Evolutionary conservation across 768 basidiomycete species (phyloP), one percentile per base, ranked within the genome.

Genomic region (Boletus vinaceobasis): DNA sequence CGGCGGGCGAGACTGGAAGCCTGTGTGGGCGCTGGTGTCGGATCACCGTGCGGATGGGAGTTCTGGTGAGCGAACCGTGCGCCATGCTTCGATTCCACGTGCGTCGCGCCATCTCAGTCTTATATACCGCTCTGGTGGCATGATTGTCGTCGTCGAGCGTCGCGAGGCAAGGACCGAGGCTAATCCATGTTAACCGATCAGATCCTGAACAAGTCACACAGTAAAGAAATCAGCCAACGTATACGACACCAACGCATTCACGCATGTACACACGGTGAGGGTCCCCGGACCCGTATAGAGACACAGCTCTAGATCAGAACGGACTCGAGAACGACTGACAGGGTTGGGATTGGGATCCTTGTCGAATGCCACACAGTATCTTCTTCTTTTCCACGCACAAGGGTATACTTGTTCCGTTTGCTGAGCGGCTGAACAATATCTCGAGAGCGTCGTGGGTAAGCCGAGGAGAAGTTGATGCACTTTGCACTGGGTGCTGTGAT

Each of bases 401-500:
- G 7, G 7, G 0, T 38, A 31, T 15, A 23, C 35, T 33, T 6
- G 31, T 46, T 21, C 17, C 35, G 15, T 50, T 19, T 19, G 44
- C 45, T 50, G 47, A 52, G 33, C 11, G 44, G 44, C 31, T 8
- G n/a, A 11, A 3, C 32, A 21, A 26, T 29, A 1, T 33, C 15
- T 23, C 27, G 9, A 37, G 23, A 31, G 13, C 43, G 31, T 59
- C 52, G 60, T 53, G 60, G 43, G 55, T 48, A 57, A 44, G 10
- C 58, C 56, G 55, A 63, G 60, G 58, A 63, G 49, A 40, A 51
- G 40, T n/a, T 15, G 46, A 31, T 35, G 21, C 37, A 3, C 32
- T 42, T 33, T 26, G 4, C 13, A 26, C 27, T 40, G 23, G 29
- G 47, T 44, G 50, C 48, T 33, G 58, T 58, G 48, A 57, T 21